Conservation (phyloP, 2,329 filamentous ascomycete genomes). For the Alternaria sp. region DNA sequence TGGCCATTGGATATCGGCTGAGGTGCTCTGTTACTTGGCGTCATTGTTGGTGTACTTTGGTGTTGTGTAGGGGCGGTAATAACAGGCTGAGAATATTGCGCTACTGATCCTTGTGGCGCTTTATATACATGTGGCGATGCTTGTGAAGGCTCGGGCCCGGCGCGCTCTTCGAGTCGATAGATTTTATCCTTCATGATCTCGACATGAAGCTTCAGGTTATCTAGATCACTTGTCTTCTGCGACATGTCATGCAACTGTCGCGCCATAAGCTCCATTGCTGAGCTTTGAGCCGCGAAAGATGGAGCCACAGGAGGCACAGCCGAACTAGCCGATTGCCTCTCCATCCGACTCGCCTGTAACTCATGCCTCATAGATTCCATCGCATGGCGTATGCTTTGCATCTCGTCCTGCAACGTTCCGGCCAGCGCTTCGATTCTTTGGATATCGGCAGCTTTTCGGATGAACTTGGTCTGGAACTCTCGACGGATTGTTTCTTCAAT, state of each 20-base stretch:
- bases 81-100: conserved; percentile 3
- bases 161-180: conserved; percentile 49
- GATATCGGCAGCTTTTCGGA: conserved; percentile 45
- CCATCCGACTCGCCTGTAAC: conserved; percentile 34
- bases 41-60: conserved; percentile 2
- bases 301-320: conserved; percentile 7
- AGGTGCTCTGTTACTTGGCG: conserved; percentile 2
- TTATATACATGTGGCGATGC: conserved; percentile 20
- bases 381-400: conserved; percentile 50
- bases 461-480: conserved; percentile 46
- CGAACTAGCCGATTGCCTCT: conserved; percentile 19
- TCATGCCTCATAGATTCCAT: conserved; percentile 52
- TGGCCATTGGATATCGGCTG: conserved; percentile 8
- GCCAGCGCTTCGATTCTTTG: conserved; percentile 53
- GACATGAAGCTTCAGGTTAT: conserved; percentile 57
- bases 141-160: conserved; percentile 17
- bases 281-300: conserved; percentile 40
- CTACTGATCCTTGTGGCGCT: conserved; percentile 15
- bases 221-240: conserved; percentile 57
- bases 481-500: conserved; percentile 52
- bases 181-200: conserved; percentile 60
- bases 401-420: conserved; percentile 52
- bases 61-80: not conserved
- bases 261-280: conserved; percentile 57
- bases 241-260: conserved; percentile 53